A percentile compares a stretch with the other conserved stretches of the same genome.
Evolutionary conservation across 176 grass and related monocot species (phyloP).

Genomic region (Chrysopogon serrulatus): DNA sequence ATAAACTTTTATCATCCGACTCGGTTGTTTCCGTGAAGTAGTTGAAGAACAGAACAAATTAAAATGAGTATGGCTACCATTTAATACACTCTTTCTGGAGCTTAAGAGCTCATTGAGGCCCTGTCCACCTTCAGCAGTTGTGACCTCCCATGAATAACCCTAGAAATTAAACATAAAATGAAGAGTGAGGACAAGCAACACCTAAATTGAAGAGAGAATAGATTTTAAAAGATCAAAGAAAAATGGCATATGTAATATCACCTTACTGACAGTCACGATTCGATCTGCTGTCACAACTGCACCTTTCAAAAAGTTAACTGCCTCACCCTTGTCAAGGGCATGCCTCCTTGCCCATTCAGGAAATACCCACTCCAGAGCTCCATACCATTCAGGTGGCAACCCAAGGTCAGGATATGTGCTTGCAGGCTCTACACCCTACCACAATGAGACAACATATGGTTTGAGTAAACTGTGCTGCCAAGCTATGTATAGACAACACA

Average conservation of each 20-base stretch:
- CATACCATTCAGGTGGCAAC: slow-evolving; percentile 85
- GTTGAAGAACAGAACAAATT: slow-evolving; percentile 10
- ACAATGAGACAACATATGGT: slow-evolving; percentile 3
- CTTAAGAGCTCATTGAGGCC: slow-evolving; percentile 83
- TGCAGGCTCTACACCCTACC: slow-evolving; percentile 88
- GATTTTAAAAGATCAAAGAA: not conserved
- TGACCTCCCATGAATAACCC: slow-evolving; percentile 99
- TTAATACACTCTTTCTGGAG: slow-evolving; percentile 77
- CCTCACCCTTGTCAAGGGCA: slow-evolving; percentile 91
- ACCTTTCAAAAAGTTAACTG: slow-evolving; percentile 93
- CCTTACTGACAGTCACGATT: slow-evolving; percentile 94
- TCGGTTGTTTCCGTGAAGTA: not conserved
- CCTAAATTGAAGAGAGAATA: not conserved
- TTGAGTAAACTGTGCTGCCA: not conserved
- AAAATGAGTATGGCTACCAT: slow-evolving; percentile 51
- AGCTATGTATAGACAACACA: not conserved
- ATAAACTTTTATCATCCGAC: slow-evolving; percentile 7
- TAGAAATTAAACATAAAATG: slow-evolving; percentile 31
- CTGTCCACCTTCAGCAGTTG: slow-evolving; percentile 89
- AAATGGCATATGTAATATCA: slow-evolving; percentile 5
- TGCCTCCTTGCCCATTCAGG: slow-evolving; percentile 88
- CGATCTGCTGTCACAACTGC: slow-evolving; percentile 94
- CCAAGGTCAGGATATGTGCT: slow-evolving; percentile 83
- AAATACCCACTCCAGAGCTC: slow-evolving; percentile 95
- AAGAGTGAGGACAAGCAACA: not conserved